Evolutionary conservation across 1,139 yeast genomes (phyloP), one percentile per base, ranked within the genome.

Genomic region (Protomyces pachydermus): DNA sequence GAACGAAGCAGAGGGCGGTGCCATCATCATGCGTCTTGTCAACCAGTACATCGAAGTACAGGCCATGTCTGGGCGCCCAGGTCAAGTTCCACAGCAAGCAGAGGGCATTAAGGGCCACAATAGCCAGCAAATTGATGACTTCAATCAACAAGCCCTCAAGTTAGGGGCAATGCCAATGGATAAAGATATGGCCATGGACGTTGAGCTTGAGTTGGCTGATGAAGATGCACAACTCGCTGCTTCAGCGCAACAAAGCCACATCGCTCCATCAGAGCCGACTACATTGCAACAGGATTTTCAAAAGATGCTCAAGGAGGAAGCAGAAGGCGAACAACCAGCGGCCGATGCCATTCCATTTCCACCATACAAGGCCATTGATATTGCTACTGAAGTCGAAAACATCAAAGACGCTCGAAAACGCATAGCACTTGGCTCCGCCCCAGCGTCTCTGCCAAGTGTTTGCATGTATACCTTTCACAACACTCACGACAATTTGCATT

Each of bases 391-490:
- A 71, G 86, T 93, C 16, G 80, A 84, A 67, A 83, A 85, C 66
- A 88, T 93, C 48, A 89, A 85, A 70, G 98, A 93, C 74, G 84
- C 95, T 5, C 80, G 96, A 67, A 83, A 87, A 54, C 84, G 87
- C 68, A 84, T 93, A 61, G 81, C 80, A 68, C 75, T 93, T 63
- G 84, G 82, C 38, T 75, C 84, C 1, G 76, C 84, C 35, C 97
- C 89, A 74, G 87, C 95, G 0, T 79, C 90, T 35, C 82, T 95
- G 34, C 99, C 99, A 12, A 88, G 96, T 65, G 96, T 93, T 50
- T 93, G 98, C 75, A 90, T 93, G 97, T 95, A 93, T 77, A 93
- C 98, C 0, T 91, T 95, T 78, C 98, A 93, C 79, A 93, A 95
- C 75, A 88, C 98, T 9, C 67, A 70, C 73, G 88, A 88, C 69